phyloP scores from a whole-genome alignment of 2,329 filamentous ascomycete species.

The Cercospora sp. region DNA sequence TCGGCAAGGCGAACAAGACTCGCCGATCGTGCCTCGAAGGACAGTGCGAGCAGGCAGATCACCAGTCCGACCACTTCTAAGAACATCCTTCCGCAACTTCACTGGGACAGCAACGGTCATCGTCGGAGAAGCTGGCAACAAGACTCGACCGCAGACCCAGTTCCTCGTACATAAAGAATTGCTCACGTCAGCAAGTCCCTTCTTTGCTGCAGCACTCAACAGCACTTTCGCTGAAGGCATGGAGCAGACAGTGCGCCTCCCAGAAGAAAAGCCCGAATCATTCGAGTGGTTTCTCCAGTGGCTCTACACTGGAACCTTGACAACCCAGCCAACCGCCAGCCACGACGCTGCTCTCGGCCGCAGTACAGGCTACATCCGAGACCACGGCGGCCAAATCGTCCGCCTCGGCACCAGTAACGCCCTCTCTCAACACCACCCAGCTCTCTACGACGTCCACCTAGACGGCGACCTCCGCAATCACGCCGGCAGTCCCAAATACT shows the following conservation, averaged over 20 bases:
- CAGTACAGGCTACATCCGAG: constrained; percentile 6
- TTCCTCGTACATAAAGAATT: constrained; percentile 53
- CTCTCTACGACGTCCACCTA: constrained; percentile 24
- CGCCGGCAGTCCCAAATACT: constrained; percentile 52
- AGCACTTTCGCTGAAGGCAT: constrained; percentile 49
- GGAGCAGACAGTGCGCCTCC: constrained; percentile 45
- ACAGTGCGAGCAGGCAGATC: constrained; percentile 25
- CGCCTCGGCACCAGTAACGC: constrained; percentile 6
- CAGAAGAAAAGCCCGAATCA: constrained; percentile 47
- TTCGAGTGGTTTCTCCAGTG: constrained; percentile 55
- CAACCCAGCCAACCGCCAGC: constrained; percentile 24
- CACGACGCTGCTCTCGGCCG: constrained; percentile 7
- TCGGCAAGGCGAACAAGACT: constrained; percentile 24
- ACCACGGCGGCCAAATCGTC: constrained; percentile 15
- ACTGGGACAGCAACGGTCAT: constrained; percentile 43
- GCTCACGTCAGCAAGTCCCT: constrained; percentile 49
- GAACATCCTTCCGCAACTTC: constrained; percentile 43
- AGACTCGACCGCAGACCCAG: constrained; percentile 35
- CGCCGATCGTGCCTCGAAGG: constrained; percentile 15
- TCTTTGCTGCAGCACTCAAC: constrained; percentile 54
- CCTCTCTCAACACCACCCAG: neutral
- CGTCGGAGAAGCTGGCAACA: constrained; percentile 40
- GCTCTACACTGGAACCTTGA: constrained; percentile 50
- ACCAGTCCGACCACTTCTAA: constrained; percentile 38
- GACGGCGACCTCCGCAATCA: constrained; percentile 47